phyloP scores from a whole-genome alignment of 2,329 filamentous ascomycete genomes.

The Fusarium nodosum region DNA sequence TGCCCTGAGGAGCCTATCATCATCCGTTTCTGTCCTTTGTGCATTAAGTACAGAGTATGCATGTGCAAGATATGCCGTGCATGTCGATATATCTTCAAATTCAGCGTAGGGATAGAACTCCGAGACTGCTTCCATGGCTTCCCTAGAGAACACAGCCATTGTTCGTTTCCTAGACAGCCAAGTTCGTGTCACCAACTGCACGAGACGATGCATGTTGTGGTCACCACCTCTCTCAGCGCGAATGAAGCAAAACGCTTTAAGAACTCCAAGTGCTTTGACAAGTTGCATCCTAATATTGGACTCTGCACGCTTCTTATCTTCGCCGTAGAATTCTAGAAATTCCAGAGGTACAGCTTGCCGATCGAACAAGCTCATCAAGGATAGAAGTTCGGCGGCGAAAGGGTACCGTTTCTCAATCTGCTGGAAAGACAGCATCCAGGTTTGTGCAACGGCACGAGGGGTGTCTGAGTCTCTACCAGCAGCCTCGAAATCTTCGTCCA shows the following conservation, averaged over 20 bases:
- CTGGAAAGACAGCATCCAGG: slow-evolving; percentile 55
- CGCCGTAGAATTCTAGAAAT: slow-evolving; percentile 32
- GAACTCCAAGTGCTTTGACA: slow-evolving; percentile 10
- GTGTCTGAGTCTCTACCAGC: slow-evolving; percentile 49
- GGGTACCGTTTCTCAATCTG: slow-evolving; percentile 48
- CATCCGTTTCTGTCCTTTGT: slow-evolving; percentile 16
- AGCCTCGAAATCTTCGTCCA: slow-evolving; percentile 53
- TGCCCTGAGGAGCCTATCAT: slow-evolving; percentile 26
- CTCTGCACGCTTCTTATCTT: accelerated
- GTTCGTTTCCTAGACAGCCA: slow-evolving; percentile 45
- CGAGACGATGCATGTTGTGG: slow-evolving; percentile 53
- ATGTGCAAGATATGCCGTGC: slow-evolving; percentile 47
- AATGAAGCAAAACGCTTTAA: slow-evolving; percentile 53
- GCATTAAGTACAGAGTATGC: slow-evolving; percentile 38
- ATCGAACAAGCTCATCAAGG: slow-evolving; percentile 53
- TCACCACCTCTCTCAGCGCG: slow-evolving; percentile 22
- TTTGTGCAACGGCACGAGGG: slow-evolving; percentile 48
- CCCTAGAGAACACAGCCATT: slow-evolving; percentile 21
- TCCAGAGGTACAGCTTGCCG: slow-evolving; percentile 49
- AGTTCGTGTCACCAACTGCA: slow-evolving; percentile 52
- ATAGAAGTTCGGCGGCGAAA: slow-evolving; percentile 51
- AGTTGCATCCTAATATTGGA: slow-evolving; percentile 1
- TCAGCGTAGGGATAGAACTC: slow-evolving; percentile 39
- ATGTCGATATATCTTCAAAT: slow-evolving; percentile 33
- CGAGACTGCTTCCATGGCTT: slow-evolving; percentile 44